Conservation (phyloP, 306 rosid genomes). For the Castanea mollissima region DNA sequence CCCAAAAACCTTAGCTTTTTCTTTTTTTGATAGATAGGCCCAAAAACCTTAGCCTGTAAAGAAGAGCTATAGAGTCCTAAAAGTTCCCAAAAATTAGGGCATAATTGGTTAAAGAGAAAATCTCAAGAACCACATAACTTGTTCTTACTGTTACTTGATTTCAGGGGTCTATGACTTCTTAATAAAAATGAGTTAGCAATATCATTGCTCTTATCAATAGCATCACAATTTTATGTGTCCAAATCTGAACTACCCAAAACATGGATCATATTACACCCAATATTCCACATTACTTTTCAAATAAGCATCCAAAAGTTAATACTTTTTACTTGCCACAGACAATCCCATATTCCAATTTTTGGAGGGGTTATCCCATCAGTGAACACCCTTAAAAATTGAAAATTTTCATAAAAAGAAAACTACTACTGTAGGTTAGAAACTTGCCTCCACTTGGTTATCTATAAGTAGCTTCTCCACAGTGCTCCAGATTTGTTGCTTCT, state of each 20-base stretch:
- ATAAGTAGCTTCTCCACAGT: constrained; percentile 86
- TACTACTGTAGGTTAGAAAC: constrained; percentile 25
- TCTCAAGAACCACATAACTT: background rate
- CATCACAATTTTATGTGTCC: constrained; percentile 12
- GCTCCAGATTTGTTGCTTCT: constrained; percentile 81
- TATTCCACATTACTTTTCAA: constrained; percentile 5
- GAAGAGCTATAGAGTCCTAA: background rate
- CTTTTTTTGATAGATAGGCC: background rate
- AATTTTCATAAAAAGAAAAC: background rate
- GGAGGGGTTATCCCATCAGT: background rate
- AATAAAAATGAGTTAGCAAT: background rate
- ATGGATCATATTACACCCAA: constrained; percentile 12
- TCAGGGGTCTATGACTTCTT: background rate
- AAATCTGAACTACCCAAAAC: constrained; percentile 2
- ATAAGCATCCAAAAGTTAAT: background rate
- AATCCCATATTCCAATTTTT: background rate
- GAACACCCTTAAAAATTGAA: background rate
- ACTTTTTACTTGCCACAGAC: background rate
- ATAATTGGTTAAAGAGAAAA: background rate
- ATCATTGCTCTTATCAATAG: background rate
- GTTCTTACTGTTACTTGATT: background rate
- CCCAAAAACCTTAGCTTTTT: no score
- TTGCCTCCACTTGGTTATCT: constrained; percentile 99
- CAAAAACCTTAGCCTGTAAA: background rate
- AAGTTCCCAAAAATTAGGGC: background rate